These are phyloP conservation scores for Byssochlamys sp. DNA, from an alignment of 2,329 filamentous ascomycete genomes.

Conservation along the genomic window DNA sequence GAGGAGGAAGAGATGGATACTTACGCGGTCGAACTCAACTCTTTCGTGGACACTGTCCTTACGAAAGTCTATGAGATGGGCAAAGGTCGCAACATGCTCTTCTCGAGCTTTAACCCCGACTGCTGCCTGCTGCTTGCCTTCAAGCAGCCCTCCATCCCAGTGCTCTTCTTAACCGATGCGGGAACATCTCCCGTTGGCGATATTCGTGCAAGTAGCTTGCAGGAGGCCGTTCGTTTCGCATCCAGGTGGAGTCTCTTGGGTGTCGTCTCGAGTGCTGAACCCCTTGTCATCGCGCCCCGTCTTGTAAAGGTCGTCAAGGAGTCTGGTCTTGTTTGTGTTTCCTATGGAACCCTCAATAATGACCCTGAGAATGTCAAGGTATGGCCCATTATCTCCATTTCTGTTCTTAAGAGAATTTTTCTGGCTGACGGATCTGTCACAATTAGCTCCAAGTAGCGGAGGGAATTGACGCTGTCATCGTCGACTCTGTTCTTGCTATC, in stretches of 20 bases:
- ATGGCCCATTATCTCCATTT: constrained; percentile 32
- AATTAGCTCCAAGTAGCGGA: constrained; percentile 74
- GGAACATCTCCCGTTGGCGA: constrained; percentile 75
- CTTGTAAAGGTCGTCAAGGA: constrained; percentile 90
- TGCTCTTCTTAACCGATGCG: constrained; percentile 86
- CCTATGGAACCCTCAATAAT: constrained; percentile 86
- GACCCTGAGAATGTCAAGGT: constrained; percentile 77
- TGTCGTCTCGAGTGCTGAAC: constrained; percentile 79
- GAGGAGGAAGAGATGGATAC: constrained; percentile 95
- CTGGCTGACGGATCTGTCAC: constrained; percentile 7
- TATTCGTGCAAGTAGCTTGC: constrained; percentile 78
- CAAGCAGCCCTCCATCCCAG: constrained; percentile 93
- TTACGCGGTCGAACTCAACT: constrained; percentile 90
- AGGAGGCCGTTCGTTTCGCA: constrained; percentile 91
- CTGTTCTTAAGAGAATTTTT: constrained; percentile 3
- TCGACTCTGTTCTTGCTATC: constrained; percentile 87
- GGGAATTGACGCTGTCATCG: constrained; percentile 95
- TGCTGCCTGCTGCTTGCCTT: constrained; percentile 88
- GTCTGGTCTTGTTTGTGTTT: constrained; percentile 84
- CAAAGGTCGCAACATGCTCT: constrained; percentile 79
- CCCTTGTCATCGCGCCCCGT: constrained; percentile 77
- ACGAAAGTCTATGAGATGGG: constrained; percentile 80
- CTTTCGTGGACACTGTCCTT: constrained; percentile 88
- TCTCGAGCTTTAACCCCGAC: constrained; percentile 94
- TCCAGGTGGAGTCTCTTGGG: constrained; percentile 89